These are phyloP conservation scores for Blastocystis sp. DNA, from an alignment of 352 stramenopile species.

Conservation along the genomic window DNA sequence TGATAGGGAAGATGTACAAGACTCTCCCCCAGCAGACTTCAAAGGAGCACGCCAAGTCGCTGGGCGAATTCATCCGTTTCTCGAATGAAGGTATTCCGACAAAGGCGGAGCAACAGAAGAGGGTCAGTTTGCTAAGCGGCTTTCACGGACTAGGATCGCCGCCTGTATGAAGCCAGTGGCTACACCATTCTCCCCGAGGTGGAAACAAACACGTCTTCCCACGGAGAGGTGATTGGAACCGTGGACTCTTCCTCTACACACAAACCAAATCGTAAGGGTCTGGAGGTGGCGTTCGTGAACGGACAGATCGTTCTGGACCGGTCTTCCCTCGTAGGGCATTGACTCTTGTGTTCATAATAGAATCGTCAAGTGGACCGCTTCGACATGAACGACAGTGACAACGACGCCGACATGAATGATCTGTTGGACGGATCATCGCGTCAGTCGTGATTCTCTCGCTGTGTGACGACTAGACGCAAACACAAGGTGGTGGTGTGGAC, in stretches of 20 bases:
- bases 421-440: neutral
- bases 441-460: neutral
- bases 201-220: neutral
- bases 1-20: slow-evolving; percentile 73
- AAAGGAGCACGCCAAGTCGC: slow-evolving; percentile 23
- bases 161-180: slow-evolving; percentile 25
- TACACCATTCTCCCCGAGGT: neutral
- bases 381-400: slow-evolving; percentile 64
- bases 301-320: slow-evolving; percentile 71
- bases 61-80: slow-evolving; percentile 65
- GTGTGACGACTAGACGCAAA: slow-evolving; percentile 18
- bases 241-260: neutral
- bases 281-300: slow-evolving; percentile 66
- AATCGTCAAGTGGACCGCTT: slow-evolving; percentile 71
- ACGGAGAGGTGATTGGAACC: slow-evolving; percentile 55
- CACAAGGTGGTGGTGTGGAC: slow-evolving; percentile 71
- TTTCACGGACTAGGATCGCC: slow-evolving; percentile 12
- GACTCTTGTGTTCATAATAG: neutral
- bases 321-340: slow-evolving; percentile 32
- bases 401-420: slow-evolving; percentile 7
- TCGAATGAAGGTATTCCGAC: slow-evolving; percentile 67
- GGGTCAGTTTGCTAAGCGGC: neutral
- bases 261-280: slow-evolving; percentile 8
- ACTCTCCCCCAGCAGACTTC: slow-evolving; percentile 1
- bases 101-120: slow-evolving; percentile 37